Conservation (phyloP, 257 asterid species). For the Linaria vulgaris region DNA sequence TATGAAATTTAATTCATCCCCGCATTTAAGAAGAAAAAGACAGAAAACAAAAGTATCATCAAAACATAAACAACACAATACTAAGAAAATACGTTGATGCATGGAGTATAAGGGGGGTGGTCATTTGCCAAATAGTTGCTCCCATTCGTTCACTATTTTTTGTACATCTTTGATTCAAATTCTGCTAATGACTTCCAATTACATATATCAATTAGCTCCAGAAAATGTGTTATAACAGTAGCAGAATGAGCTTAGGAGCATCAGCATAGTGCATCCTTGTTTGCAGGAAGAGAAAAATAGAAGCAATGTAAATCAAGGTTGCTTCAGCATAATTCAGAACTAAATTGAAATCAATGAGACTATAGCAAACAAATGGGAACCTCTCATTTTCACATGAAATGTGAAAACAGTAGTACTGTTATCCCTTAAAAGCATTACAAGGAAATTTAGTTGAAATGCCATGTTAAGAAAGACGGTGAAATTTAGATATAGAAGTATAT, state of each 20-base stretch:
- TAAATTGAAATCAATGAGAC: too few relatives aligned
- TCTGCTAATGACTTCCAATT: not conserved
- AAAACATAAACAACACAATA: not conserved
- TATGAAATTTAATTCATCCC: slow-evolving; percentile 40
- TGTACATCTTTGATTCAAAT: slow-evolving; percentile 2
- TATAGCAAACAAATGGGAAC: too few relatives aligned
- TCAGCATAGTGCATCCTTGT: not conserved
- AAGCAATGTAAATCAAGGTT: too few relatives aligned
- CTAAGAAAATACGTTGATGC: not conserved
- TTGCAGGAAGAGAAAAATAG: not conserved
- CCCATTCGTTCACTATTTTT: not conserved
- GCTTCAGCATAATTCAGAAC: too few relatives aligned
- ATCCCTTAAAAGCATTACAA: not conserved
- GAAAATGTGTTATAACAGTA: not conserved
- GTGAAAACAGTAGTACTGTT: not conserved
- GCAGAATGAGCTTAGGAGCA: slow-evolving; percentile 5
- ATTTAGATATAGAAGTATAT: slow-evolving; percentile 8
- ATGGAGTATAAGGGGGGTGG: not conserved
- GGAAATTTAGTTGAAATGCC: slow-evolving; percentile 27
- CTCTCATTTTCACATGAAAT: not conserved
- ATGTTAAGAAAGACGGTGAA: slow-evolving; percentile 13
- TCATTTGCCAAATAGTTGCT: slow-evolving; percentile 6
- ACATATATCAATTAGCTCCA: not conserved
- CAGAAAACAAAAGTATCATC: slow-evolving; percentile 5
- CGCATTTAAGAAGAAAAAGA: not conserved